Conservation (phyloP, 192 early-diverging fungal genomes). For the Coemansia furcata region DNA sequence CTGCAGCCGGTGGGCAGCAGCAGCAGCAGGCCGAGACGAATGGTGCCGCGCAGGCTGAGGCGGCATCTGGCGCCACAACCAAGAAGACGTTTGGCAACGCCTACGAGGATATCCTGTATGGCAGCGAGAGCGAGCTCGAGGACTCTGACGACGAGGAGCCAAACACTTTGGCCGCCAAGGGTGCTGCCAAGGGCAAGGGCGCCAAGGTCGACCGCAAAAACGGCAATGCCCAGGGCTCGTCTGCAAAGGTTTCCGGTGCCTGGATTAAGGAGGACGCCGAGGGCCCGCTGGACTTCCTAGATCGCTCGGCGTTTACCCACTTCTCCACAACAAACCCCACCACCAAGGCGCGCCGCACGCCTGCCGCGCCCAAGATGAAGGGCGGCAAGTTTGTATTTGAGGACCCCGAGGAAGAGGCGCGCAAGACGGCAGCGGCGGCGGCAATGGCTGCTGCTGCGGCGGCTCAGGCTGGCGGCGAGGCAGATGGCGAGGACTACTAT, state of each 20-base stretch:
- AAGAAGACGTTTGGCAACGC: conserved; percentile 67
- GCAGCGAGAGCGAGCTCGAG: conserved; percentile 88
- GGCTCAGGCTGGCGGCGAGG: conserved; percentile 28
- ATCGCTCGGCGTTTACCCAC: conserved; percentile 73
- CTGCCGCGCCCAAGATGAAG: conserved; percentile 58
- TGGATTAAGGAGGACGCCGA: conserved; percentile 74
- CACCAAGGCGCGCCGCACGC: conserved; percentile 37
- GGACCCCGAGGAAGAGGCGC: conserved; percentile 58
- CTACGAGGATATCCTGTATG: conserved; percentile 89
- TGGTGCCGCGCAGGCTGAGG: conserved; percentile 54
- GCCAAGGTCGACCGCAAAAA: conserved; percentile 20
- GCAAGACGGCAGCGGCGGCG: conserved; percentile 32
- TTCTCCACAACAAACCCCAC: conserved; percentile 55
- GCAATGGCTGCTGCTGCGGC: conserved; percentile 20
- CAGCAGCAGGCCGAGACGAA: conserved; percentile 27
- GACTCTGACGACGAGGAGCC: conserved; percentile 66
- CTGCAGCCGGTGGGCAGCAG: conserved; percentile 30
- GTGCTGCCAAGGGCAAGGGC: conserved; percentile 18
- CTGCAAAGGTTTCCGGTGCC: conserved; percentile 8
- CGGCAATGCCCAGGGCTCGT: conserved; percentile 19
- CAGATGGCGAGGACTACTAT: conserved; percentile 80
- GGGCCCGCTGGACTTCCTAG: conserved; percentile 87
- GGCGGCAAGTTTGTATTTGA: conserved; percentile 84
- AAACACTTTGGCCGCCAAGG: conserved; percentile 28
- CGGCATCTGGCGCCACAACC: conserved; percentile 35